Base-by-base conservation (phyloP, 108 stramenopile genomes). In the Skeletonema potamos region DNA sequence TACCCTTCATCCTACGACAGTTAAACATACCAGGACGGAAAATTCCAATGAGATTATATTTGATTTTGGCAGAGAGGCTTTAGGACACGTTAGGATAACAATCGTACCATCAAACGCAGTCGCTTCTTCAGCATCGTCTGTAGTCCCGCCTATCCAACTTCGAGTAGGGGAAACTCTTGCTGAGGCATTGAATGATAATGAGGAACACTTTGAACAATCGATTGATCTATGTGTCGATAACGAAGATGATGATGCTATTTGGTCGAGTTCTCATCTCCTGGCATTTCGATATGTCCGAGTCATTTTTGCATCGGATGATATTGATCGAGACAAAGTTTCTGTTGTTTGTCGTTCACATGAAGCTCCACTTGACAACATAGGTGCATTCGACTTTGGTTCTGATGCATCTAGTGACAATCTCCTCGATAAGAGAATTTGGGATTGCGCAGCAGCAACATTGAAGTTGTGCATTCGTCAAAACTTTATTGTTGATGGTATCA, bases 401-500 rank as follows among this genome's bases (percentile, higher is more conserved):
- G 17, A 24, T 26, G 18, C 15, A 28, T 17, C 54, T 20, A 57
- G 10, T 29, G 32, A 64, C 33, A 41, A 17, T 27, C 4, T 27
- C 27, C 34, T 65, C 2, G 58, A 56, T 26, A 13, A 65, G 43
- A 65, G 61, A 54, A 81, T 81, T 72, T 76, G 80, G 80, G 62
- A 66, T 30, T 20, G 24, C n/a, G 39, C 80, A 4, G 43, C 43
- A 3, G 51, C 65, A 26, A 81, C 80, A 43, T 59, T 81, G 15
- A 62, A 66, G 29, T 37, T 64, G 1, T 81, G 80, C 56, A 64
- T 60, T 11, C 70, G 76, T 37, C 39, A 72, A 37, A 72, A 76
- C 46, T 81, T 81, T 28, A 39, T 81, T 13, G 58, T 81, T 3
- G 80, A 81, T 59, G 80, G 80, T 13, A 76, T 81, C 26, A 81